Evolutionary conservation across 805 yeast genomes (phyloP).

Genomic region (Zygosaccharomyces pseudorouxii): DNA sequence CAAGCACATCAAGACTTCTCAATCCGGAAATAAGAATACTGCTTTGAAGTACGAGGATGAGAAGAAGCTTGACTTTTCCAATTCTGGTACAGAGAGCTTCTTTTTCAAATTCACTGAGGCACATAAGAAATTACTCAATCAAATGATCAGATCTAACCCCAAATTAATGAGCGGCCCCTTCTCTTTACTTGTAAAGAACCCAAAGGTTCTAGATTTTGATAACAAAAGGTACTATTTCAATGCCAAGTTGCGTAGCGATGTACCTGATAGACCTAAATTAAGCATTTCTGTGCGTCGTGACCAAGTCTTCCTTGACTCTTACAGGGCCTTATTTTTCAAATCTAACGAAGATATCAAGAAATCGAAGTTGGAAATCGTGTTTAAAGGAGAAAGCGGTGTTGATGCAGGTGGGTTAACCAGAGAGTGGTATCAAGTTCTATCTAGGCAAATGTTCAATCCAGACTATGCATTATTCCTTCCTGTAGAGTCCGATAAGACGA

Average conservation of each 20-base stretch:
- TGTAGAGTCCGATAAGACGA: conserved; percentile 84
- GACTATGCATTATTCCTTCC: conserved; percentile 90
- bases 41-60: conserved; percentile 53
- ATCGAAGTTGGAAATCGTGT: conserved; percentile 71
- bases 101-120: conserved; percentile 85
- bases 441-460: conserved; percentile 94
- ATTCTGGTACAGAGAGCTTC: conserved; percentile 69
- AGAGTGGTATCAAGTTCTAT: conserved; percentile 94
- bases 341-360: conserved; percentile 66
- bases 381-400: conserved; percentile 90
- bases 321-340: conserved; percentile 75
- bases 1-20: conserved; percentile 62
- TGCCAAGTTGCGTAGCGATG: conserved; percentile 56
- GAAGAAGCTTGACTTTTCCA: conserved; percentile 58
- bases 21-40: conserved; percentile 47
- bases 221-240: conserved; percentile 85
- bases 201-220: conserved; percentile 88
- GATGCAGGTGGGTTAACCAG: conserved; percentile 98
- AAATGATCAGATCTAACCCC: conserved; percentile 87
- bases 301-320: conserved; percentile 88
- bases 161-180: conserved; percentile 95
- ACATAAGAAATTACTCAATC: conserved; percentile 81
- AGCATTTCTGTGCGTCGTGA: conserved; percentile 74
- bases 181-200: conserved; percentile 79
- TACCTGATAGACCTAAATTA: conserved; percentile 44